Base-by-base conservation (phyloP, 306 rosid genomes). In the Cicer chorassanicum region DNA sequence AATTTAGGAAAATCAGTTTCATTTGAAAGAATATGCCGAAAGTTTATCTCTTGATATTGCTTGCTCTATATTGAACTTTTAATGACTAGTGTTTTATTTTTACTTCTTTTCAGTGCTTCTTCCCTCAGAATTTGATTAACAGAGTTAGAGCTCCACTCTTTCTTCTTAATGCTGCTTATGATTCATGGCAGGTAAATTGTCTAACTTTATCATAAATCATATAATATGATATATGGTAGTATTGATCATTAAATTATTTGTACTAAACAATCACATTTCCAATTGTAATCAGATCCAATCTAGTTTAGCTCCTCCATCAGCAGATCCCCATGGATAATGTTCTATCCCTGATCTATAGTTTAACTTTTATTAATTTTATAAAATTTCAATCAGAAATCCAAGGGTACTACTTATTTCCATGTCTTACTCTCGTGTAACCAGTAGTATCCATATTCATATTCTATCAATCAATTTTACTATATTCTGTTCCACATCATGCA, bases 251-350 rank as follows among this genome's bases (percentile, higher is more conserved):
- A 45, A 76, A 65, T 62, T 45, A 70, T 61, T 57, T 45, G 7
- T 54, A 19, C 48, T 24, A 56, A 71, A 42, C 12, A 18, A 72
- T 8, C 34, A 53, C 21, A 57, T 19, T 54, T 71, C 8, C 14
- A 9, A 59, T 68, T 83, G 57, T 73, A 36, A 82, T 75, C 90
- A 94, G 99, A 82, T 94, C 43, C 97, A 88, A 74, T 83, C 93
- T 60, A 94, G 97, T 77, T 73, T 94, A 80, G 97, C 99, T 79
- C 97, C 97, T 53, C 85, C 95, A 38, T 86, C 99, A n/a, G 96
- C 92, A 49, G 99, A 94, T 84, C 99, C 93, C 12, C 84, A n/a
- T n/a, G n/a, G n/a, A n/a, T n/a, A n/a, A n/a, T n/a, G n/a, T n/a
- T n/a, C n/a, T n/a, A n/a, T n/a, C n/a, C n/a, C n/a, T n/a, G n/a